These are phyloP conservation scores for Vanderwaltozyma yarrowii DNA, from an alignment of 805 yeast genomes.

Conservation along the genomic window DNA sequence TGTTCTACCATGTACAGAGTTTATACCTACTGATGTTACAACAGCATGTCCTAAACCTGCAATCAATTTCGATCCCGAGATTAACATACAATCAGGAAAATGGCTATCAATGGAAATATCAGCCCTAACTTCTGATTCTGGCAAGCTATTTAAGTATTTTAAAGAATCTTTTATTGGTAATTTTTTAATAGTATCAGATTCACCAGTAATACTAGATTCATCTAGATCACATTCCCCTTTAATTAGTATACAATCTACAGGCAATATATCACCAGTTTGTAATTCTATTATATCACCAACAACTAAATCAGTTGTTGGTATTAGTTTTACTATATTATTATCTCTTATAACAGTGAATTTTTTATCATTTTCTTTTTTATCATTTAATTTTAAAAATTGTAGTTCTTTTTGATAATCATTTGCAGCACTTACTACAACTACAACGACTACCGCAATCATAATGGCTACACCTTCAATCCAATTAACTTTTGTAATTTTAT, in stretches of 20 bases:
- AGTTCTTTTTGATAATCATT: constrained; percentile 95
- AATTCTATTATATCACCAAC: constrained; percentile 80
- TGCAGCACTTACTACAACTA: constrained; percentile 87
- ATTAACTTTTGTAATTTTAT: constrained; percentile 71
- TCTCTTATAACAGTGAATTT: constrained; percentile 32
- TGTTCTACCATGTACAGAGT: constrained; percentile 88
- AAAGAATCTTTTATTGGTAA: constrained; percentile 39
- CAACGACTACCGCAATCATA: constrained; percentile 80
- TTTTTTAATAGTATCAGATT: constrained; percentile 73
- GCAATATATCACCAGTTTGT: constrained; percentile 91
- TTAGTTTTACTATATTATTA: constrained; percentile 52
- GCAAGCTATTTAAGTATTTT: constrained; percentile 15
- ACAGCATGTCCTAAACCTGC: constrained; percentile 81
- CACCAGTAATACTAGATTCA: constrained; percentile 91
- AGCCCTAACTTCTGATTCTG: no score
- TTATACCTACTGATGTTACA: constrained; percentile 81
- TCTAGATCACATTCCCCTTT: constrained; percentile 78
- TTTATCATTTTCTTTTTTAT: constrained; percentile 72
- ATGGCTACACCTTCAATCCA: constrained; percentile 99
- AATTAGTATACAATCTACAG: constrained; percentile 75
- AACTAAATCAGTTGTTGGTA: constrained; percentile 62
- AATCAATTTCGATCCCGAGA: constrained; percentile 82
- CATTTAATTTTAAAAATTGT: constrained; percentile 80
- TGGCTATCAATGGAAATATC: constrained; percentile 2
- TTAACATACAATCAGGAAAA: constrained; percentile 64